A percentile compares a stretch with the other conserved stretches of the same genome.
phyloP scores from a whole-genome alignment of 1,284 basidiomycete species.

The Stereum hirsutum region DNA sequence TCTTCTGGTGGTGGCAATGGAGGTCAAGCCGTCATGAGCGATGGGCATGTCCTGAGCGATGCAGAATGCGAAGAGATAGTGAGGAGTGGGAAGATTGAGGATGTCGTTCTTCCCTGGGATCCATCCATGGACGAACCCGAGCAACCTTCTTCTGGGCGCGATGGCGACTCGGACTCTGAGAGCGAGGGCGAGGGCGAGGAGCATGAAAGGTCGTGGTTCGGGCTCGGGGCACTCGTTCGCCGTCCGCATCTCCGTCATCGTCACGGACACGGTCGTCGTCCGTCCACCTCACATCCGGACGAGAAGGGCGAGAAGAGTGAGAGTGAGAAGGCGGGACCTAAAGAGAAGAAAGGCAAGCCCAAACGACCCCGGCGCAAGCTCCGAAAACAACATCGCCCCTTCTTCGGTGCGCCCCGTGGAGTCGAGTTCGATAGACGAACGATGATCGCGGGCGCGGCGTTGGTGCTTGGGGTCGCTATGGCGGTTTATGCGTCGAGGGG shows the following conservation, averaged over 20 bases:
- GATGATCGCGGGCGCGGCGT: constrained; percentile 51
- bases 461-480: constrained; percentile 59
- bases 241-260: neutral
- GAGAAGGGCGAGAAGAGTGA: constrained; percentile 12
- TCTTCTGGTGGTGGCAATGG: constrained; percentile 52
- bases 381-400: constrained; percentile 16
- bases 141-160: no score
- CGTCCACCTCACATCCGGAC: neutral
- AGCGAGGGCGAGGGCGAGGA: neutral
- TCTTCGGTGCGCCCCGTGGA: constrained; percentile 14
- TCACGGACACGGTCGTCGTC: neutral
- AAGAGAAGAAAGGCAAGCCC: constrained; percentile 13
- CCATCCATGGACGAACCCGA: constrained; percentile 8
- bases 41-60: constrained; percentile 39
- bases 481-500: constrained; percentile 55
- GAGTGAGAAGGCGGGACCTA: no score
- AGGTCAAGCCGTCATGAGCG: constrained; percentile 43
- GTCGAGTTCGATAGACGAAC: constrained; percentile 29
- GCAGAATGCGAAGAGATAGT: neutral
- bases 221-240: no score
- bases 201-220: neutral
- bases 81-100: neutral
- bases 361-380: constrained; percentile 14
- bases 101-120: constrained; percentile 23
- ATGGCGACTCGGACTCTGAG: neutral